Base-by-base conservation (phyloP, 2,329 filamentous ascomycete species). In the Cordyceps javanica region DNA sequence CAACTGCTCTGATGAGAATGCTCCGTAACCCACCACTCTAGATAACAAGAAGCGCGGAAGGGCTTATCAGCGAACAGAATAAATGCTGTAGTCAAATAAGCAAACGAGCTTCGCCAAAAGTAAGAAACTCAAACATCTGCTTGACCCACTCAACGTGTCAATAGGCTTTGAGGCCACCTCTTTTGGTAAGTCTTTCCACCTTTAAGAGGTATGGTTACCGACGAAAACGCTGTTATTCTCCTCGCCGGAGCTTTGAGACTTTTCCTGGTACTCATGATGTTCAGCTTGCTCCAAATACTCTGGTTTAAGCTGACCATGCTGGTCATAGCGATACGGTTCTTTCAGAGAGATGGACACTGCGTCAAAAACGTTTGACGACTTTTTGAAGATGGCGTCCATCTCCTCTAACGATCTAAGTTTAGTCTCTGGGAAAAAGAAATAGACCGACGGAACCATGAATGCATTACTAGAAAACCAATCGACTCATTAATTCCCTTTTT, bases 331-430 rank as follows among this genome's bases (percentile, higher is more conserved):
- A 34, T 49, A 49, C 5, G 50, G 42, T 41, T 58, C 56, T 19
- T 49, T 54, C 2, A 54, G 10, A 8, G 55, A 58, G 13, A 51
- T 36, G n/a, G 38, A 19, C 2, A 58, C 55, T 7, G 46, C 46
- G 25, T 58, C 55, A 28, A 58, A 58, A 16, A 52, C 46, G 21
- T 52, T 58, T 2, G 55, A 26, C 4, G 56, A 53, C 19, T 58
- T 58, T 32, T 58, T 58, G 39, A 52, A 58, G 28, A 58, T 57
- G 16, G 36, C n/a, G 13, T 57, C 55, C 55, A 57, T 57, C 36
- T 57, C 55, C 16, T 57, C 55, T 5, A 57, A 21, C 11, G 55
- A 57, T 3, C 55, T 46, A 42, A 57, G 55, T 23, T 48, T 48
- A 10, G 55, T 57, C 30, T 57, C 55, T 9, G 55, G 55, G 19